Evolutionary conservation across 2,329 filamentous ascomycete species (phyloP), one percentile per base, ranked within the genome.

Genomic region (Penicillium vulpinum): DNA sequence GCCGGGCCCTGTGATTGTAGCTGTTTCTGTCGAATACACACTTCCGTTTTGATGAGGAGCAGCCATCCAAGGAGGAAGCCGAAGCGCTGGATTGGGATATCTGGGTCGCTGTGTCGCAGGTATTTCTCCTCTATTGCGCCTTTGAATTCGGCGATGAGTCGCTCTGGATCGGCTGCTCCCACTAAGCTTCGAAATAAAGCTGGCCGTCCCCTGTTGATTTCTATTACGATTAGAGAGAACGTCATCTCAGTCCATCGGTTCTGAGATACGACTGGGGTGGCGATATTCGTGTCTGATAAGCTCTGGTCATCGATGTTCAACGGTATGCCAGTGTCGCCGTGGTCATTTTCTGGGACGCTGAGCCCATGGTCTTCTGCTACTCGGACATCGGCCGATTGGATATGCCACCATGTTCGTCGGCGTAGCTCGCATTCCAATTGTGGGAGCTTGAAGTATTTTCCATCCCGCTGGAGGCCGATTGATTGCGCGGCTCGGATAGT

Each of bases 321-420:
- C 1, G 66, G 66, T 2, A 67, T 24, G 2, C 60, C 51, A 4
- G 64, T 62, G 59, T 84, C 81, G 57, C 79, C 82, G 18, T 53
- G 51, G 7, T 63, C 51, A 75, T 75, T 60, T 78, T 83, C 78
- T 1, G 76, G 78, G 2, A 80, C 76, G 61, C 81, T 79, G 39
- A 79, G 79, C 0, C 85, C 84, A 58, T 85, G 82, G 55, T 86
- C 84, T 60, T 87, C 84, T 2, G 80, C 81, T 1, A 81, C 79
- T 46, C 83, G 73, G 79, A 77, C 47, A 21, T 68, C 66, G 8
- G 60, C 63, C 1, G 60, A 55, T 39, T 80, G 79, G 0, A 86
- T 73, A 55, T 81, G 78, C 80, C 81, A 84, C 81, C 81, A 84
- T 8, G 83, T 69, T 15, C 81, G 72, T 24, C 81, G 75, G 1